Evolutionary conservation across 208 protist genomes (phyloP).

Genomic region (Acanthamoeba triangularis): DNA sequence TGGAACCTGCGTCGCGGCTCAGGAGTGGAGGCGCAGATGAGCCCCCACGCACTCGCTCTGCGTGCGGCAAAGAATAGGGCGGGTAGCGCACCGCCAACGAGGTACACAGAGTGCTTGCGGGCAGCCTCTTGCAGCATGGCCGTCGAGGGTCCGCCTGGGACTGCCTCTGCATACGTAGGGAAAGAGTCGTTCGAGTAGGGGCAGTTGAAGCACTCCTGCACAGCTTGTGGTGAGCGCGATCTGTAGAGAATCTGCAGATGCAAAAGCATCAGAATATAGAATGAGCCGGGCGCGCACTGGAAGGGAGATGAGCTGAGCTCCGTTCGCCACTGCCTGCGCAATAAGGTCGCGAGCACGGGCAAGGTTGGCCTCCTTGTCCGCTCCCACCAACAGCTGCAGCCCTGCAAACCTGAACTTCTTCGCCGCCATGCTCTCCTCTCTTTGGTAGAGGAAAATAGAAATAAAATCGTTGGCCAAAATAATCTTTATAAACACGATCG

Average conservation of each 20-base stretch:
- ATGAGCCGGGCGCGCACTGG: not conserved
- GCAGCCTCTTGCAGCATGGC: slow-evolving; percentile 75
- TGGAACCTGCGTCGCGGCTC: slow-evolving; percentile 94
- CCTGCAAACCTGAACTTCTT: slow-evolving; percentile 74
- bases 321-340: not conserved
- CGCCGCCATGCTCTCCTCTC: not conserved
- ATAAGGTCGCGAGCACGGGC: slow-evolving; percentile 12
- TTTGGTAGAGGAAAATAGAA: not conserved
- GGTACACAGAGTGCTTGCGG: slow-evolving; percentile 76
- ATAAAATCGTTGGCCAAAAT: too few species aligned
- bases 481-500: too few species aligned
- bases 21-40: slow-evolving; percentile 91
- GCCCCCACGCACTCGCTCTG: not conserved
- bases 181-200: slow-evolving; percentile 97
- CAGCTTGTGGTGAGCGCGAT: not conserved
- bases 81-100: slow-evolving; percentile 83
- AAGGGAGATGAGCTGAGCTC: slow-evolving; percentile 40
- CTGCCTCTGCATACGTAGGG: slow-evolving; percentile 95
- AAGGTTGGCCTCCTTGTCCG: slow-evolving; percentile 58
- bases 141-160: slow-evolving; percentile 83
- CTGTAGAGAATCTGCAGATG: not conserved
- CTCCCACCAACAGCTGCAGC: slow-evolving; percentile 53
- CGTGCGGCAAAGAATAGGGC: not conserved
- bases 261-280: not conserved
- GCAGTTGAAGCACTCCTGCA: slow-evolving; percentile 93